Evolutionary conservation across 768 basidiomycete genomes (phyloP), one percentile per base, ranked within the genome.

Genomic region (Trametes coccinea): DNA sequence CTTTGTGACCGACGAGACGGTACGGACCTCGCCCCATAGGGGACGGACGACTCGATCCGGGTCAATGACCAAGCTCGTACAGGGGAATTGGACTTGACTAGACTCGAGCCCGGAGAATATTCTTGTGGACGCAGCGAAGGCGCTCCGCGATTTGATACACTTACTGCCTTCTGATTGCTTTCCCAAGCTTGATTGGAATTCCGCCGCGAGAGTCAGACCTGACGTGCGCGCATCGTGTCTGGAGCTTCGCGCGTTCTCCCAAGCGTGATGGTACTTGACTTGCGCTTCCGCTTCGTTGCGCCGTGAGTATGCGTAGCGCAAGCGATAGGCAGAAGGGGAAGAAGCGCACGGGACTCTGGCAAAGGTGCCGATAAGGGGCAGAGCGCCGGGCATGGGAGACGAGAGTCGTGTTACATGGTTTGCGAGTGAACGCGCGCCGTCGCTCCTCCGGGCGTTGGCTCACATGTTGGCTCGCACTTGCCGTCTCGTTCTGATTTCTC

Each of bases 131-230:
- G 33, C 47, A 34, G 51, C 40, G 40, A 48, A 55, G 52, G 56
- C 62, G 62, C 56, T 59, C 56, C 56, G 56, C 40, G 46, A 62
- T 59, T 49, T 54, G 62, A 59, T 63, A 54, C 52, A 54, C 62
- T 48, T 47, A 9, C 43, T 47, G 62, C 48, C 33, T 59, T 59
- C 62, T 63, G 62, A 63, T 63, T 50, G 48, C 57, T 40, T 63
- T 45, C 53, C 57, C 48, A 55, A 44, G 53, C 46, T 41, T 17
- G 52, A 44, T 22, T 63, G 56, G 39, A 39, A 40, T 39, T 40
- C 39, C 30, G 13, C 48, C 40, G 39, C 34, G 34, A 29, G 45
- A 44, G 62, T 51, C 40, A 40, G 55, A 17, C 43, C 22, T 34
- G 59, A 52, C 49, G 60, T 27, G 48, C 47, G 14, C 11, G 52